Percentiles rank a stretch among this genome's conserved stretches.
Conservation (phyloP, 2,329 filamentous ascomycete species). For the Ophiostoma tasmaniense region DNA sequence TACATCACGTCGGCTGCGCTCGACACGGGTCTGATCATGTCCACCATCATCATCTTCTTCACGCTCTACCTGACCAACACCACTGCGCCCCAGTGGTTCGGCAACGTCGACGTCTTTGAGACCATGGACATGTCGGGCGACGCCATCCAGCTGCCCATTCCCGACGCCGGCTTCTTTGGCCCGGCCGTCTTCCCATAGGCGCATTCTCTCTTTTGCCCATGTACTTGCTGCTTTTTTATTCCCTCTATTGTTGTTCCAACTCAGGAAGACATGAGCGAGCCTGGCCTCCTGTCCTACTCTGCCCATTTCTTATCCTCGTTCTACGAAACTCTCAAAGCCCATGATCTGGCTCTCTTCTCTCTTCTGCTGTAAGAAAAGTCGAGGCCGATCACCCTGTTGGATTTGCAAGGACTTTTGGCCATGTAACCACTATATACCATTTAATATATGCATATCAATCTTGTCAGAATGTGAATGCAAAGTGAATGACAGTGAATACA, state of each 20-base stretch:
- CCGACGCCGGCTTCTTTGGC: slow-evolving; percentile 17
- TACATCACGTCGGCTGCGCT: slow-evolving; percentile 65
- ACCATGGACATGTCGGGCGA: slow-evolving; percentile 14
- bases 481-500: too few species aligned
- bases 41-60: slow-evolving; percentile 62
- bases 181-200: slow-evolving; percentile 17
- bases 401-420: not conserved
- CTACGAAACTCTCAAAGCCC: slow-evolving; percentile 21
- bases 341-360: not conserved
- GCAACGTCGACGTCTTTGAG: slow-evolving; percentile 36
- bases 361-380: not conserved
- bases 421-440: not conserved
- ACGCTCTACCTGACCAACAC: slow-evolving; percentile 53
- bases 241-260: not conserved
- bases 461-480: too few species aligned
- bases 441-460: not conserved
- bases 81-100: slow-evolving; percentile 53
- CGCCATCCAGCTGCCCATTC: slow-evolving; percentile 14
- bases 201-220: not conserved
- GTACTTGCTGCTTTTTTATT: not conserved
- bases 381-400: not conserved
- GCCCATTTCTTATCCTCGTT: slow-evolving; percentile 4
- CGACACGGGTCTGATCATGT: slow-evolving; percentile 58
- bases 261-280: not conserved
- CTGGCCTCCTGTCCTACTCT: not conserved